Evolutionary conservation across 441 rosid species (phyloP).

Genomic region (Populus hybrid): DNA sequence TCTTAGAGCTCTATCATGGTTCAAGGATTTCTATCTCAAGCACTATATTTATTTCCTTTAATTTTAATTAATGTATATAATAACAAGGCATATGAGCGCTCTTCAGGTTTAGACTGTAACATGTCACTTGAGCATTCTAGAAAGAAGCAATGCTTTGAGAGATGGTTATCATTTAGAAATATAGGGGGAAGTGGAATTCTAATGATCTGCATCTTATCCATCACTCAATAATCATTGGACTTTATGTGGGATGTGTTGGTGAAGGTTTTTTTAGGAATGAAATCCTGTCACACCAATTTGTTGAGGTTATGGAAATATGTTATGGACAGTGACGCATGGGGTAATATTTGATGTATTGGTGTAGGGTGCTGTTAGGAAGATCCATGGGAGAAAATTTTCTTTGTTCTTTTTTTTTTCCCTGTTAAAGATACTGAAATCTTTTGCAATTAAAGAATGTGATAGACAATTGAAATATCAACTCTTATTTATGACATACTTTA

Average conservation of each 20-base stretch:
- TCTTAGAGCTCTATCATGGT: neutral
- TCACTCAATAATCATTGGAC: neutral
- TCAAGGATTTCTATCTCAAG: neutral
- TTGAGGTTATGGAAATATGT: neutral
- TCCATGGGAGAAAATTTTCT: neutral
- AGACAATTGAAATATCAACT: neutral
- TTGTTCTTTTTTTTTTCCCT: neutral
- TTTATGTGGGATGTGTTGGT: neutral
- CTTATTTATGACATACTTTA: neutral
- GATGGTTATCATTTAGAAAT: neutral
- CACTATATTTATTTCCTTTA: neutral
- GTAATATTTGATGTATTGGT: neutral
- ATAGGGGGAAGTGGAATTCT: neutral
- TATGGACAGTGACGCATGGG: neutral
- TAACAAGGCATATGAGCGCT: neutral
- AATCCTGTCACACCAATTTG: neutral
- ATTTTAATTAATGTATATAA: neutral
- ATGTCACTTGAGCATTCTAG: neutral
- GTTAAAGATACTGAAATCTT: neutral
- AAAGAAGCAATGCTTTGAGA: neutral
- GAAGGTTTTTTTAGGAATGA: neutral
- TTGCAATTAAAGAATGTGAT: neutral
- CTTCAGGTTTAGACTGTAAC: neutral
- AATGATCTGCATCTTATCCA: neutral
- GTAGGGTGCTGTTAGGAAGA: neutral